phyloP scores from a whole-genome alignment of 2,329 filamentous ascomycete species.

The Talaromyces sp. region DNA sequence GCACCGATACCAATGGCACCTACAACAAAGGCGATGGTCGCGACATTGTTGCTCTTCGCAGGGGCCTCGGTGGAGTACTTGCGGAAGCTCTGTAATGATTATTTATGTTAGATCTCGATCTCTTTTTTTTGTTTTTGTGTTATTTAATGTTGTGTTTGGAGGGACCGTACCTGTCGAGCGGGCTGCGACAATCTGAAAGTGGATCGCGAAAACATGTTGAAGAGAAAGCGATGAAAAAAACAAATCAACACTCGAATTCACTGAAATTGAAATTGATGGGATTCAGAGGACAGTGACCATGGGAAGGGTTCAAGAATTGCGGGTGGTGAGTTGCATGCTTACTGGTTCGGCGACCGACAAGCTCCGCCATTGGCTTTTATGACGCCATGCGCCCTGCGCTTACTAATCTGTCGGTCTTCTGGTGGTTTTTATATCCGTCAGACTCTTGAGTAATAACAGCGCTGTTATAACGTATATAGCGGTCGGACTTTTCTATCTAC shows the following conservation, averaged over 20 bases:
- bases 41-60: slow-evolving; percentile 51
- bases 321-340: neutral
- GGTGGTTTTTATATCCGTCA: slow-evolving; percentile 2
- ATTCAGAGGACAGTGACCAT: slow-evolving; percentile 14
- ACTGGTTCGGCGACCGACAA: neutral
- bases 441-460: neutral
- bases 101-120: neutral
- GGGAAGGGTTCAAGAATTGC: neutral
- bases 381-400: neutral
- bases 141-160: slow-evolving; percentile 7
- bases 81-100: slow-evolving; percentile 52
- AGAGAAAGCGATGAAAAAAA: slow-evolving; percentile 9
- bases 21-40: slow-evolving; percentile 50
- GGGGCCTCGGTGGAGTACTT: slow-evolving; percentile 63
- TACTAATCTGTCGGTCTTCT: neutral
- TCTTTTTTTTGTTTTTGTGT: neutral
- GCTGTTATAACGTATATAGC: neutral
- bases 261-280: slow-evolving; percentile 13
- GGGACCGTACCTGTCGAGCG: slow-evolving; percentile 54
- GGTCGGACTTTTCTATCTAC: neutral
- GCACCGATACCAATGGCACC: slow-evolving; percentile 45
- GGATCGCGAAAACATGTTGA: slow-evolving; percentile 64
- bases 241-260: slow-evolving; percentile 8
- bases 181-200: slow-evolving; percentile 61
- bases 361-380: neutral